phyloP scores from a whole-genome alignment of 1,284 basidiomycete species.

The Pseudozyma sp. region DNA sequence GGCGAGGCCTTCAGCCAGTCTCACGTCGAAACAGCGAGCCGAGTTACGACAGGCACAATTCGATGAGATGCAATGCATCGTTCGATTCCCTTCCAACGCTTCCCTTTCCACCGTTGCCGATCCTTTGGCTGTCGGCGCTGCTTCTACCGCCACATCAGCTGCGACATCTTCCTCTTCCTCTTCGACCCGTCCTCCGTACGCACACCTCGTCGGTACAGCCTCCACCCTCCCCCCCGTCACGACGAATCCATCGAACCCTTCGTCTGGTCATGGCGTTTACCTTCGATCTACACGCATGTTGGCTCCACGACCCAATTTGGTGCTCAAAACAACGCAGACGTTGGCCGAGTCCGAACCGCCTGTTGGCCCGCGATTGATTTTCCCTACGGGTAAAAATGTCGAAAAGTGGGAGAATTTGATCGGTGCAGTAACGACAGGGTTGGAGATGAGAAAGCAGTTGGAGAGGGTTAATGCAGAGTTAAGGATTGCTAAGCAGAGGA shows the following conservation, averaged over 20 bases:
- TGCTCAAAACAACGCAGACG: constrained; percentile 54
- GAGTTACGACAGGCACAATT: constrained; percentile 62
- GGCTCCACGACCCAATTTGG: constrained; percentile 59
- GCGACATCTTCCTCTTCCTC: not conserved
- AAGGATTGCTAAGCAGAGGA: constrained; percentile 41
- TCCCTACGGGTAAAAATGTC: constrained; percentile 64
- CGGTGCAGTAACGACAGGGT: constrained; percentile 64
- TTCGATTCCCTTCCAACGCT: constrained; percentile 52
- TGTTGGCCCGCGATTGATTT: constrained; percentile 60
- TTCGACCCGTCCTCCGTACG: constrained; percentile 57
- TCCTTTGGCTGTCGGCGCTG: not conserved
- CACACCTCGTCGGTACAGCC: constrained; percentile 64
- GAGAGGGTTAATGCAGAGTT: constrained; percentile 61
- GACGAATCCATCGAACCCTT: constrained; percentile 47
- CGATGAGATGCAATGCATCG: constrained; percentile 65
- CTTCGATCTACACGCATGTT: constrained; percentile 66
- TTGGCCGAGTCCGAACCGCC: constrained; percentile 59
- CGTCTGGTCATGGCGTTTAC: constrained; percentile 63
- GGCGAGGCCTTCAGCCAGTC: constrained; percentile 20
- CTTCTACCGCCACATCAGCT: constrained; percentile 9
- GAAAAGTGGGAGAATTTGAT: constrained; percentile 68
- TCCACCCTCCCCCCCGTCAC: constrained; percentile 61
- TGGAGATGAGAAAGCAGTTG: constrained; percentile 66
- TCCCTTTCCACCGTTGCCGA: constrained; percentile 1
- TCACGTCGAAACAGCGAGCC: constrained; percentile 53